These are phyloP conservation scores for Pseudogymnoascus sp. DNA, from an alignment of 2,329 filamentous ascomycete species.

Conservation along the genomic window DNA sequence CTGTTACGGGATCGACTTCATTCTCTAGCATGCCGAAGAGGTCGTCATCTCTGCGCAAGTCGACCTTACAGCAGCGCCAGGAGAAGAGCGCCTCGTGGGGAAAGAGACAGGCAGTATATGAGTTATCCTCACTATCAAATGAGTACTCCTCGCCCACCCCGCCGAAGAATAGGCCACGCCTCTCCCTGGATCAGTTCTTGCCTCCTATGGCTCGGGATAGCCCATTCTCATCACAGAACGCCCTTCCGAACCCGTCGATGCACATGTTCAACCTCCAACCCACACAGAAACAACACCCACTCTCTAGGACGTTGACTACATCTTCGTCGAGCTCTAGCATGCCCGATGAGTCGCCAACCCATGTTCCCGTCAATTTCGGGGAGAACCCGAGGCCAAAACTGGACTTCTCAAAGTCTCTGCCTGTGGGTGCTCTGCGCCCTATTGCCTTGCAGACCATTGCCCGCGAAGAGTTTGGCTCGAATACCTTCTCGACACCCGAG, in stretches of 20 bases:
- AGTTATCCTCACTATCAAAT: conserved; percentile 38
- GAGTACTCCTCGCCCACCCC: conserved; percentile 42
- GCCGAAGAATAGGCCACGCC: conserved; percentile 56
- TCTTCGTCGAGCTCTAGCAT: conserved; percentile 77
- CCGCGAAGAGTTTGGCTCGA: conserved; percentile 36
- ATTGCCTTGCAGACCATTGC: conserved; percentile 31
- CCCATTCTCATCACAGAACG: conserved; percentile 49
- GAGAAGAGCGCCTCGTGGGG: conserved; percentile 54
- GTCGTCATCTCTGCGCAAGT: conserved; percentile 71
- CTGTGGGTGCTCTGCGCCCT: conserved; percentile 51
- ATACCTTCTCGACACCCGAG: conserved; percentile 61
- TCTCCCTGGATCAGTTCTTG: conserved; percentile 72
- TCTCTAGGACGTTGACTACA: conserved; percentile 78
- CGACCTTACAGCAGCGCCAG: conserved; percentile 78
- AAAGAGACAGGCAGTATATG: conserved; percentile 47
- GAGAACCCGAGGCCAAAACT: conserved; percentile 43
- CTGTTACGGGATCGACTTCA: conserved; percentile 24
- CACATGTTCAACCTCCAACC: conserved; percentile 39
- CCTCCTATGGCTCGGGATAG: conserved; percentile 56
- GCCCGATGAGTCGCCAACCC: conserved; percentile 61
- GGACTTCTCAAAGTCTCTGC: conserved; percentile 68
- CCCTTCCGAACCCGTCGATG: conserved; percentile 44
- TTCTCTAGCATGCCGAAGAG: conserved; percentile 52
- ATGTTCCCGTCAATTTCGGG: conserved; percentile 46
- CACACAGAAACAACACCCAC: conserved; percentile 58